Evolutionary conservation across 31 red algal species (phyloP), one percentile per base, ranked within the genome.

Genomic region (Asparagopsis taxiformis): DNA sequence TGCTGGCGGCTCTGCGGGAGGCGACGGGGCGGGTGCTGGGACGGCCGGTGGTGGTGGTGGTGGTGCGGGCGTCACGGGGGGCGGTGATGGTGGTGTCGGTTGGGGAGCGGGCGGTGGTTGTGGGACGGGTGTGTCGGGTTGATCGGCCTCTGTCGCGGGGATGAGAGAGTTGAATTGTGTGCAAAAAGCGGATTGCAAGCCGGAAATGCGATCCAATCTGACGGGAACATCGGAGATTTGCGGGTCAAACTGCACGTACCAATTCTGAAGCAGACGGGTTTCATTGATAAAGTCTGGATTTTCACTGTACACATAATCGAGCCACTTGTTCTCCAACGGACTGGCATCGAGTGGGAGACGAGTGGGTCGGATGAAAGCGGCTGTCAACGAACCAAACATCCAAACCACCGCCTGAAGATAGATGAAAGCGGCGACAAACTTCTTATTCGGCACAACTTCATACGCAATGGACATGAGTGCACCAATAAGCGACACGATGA

Each of bases 291-390:
- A 28, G 1, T 37, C 52, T 1, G 56, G 59, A 30, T 55, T 33
- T 1, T 51, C 20, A 4, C 59, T 8, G 52, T 85, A 85, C 29
- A 61, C 50, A 20, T 56, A 35, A 72, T 85, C 80, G 25, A 75
- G 68, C 80, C 80, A 85, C 6, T 85, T 53, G n/a, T 30, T 44
- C 3, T 19, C 38, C 31, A 85, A 33, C 26, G 80, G 80, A 5
- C 58, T 36, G 15, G 36, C 54, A 24, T 85, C 69, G n/a, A 73
- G 48, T 29, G 80, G 80, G 4, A 85, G 35, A 29, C 37, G 53
- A 19, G 39, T 65, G 25, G 80, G 80, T 5, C 34, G 31, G 7
- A 62, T 51, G 11, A 74, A 67, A 9, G 80, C 48, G 55, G 70
- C 70, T 3, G 55, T 23, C 13, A 85, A 19, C 29, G 39, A 5